Evolutionary conservation across 164 flowering plant species (phyloP).

Genomic region (Tetrastigma voinierianum): DNA sequence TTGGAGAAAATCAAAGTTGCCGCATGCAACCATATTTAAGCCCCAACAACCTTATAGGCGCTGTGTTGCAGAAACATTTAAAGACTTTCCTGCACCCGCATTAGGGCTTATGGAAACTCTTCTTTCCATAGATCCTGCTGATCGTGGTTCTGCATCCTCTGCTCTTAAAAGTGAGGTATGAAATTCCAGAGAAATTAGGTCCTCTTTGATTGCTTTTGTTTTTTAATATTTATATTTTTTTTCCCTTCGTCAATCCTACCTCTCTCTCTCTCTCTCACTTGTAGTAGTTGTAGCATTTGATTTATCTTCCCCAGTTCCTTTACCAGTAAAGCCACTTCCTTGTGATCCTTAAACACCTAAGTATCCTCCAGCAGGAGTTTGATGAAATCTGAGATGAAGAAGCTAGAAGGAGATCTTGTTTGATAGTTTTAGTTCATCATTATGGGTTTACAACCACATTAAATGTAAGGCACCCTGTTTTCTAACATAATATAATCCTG

Average conservation of each 20-base stretch:
- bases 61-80: slow-evolving; percentile 80
- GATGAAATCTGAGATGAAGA: slow-evolving; percentile 91
- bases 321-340: slow-evolving; percentile 72
- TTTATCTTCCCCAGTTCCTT: slow-evolving; percentile 63
- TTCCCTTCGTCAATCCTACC: too few relatives aligned
- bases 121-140: slow-evolving; percentile 87
- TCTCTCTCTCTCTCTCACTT: not conserved
- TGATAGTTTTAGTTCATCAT: not conserved
- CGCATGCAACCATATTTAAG: slow-evolving; percentile 94
- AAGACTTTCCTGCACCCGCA: slow-evolving; percentile 85
- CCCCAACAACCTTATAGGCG: slow-evolving; percentile 92
- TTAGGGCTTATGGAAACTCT: slow-evolving; percentile 78
- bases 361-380: slow-evolving; percentile 90
- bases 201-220: not conserved
- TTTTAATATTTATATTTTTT: too few relatives aligned
- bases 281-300: not conserved
- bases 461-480: not conserved
- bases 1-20: slow-evolving; percentile 94
- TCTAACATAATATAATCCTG: not conserved
- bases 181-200: not conserved
- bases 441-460: not conserved
- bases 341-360: slow-evolving; percentile 97
- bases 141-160: slow-evolving; percentile 83
- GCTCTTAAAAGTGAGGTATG: slow-evolving; percentile 87
- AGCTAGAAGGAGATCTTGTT: slow-evolving; percentile 72